phyloP scores from a whole-genome alignment of 208 protist species.

The Histomonas meleagridis region DNA sequence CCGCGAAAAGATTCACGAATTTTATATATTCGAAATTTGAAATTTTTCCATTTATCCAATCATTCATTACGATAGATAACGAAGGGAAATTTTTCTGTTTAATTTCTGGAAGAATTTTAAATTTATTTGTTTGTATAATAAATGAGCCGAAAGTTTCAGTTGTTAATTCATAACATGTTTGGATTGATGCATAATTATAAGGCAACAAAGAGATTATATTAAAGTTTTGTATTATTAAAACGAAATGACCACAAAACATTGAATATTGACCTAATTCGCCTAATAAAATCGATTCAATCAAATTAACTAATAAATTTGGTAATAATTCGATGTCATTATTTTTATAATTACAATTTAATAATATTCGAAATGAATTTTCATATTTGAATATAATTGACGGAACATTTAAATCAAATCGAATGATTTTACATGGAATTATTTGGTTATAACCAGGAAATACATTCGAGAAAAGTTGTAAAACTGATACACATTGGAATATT shows the following conservation, averaged over 20 bases:
- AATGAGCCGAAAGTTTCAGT: neutral
- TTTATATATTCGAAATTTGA: constrained; percentile 7
- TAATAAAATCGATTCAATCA: neutral
- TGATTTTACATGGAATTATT: no score
- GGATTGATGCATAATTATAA: neutral
- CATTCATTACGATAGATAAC: neutral
- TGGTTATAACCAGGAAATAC: no score
- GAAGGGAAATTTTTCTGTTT: neutral
- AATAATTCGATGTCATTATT: no score
- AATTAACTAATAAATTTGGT: no score
- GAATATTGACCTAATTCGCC: neutral
- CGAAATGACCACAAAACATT: constrained; percentile 1
- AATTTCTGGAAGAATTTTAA: neutral
- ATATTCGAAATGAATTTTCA: no score
- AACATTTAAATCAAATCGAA: no score
- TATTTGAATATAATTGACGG: no score
- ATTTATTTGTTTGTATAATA: neutral
- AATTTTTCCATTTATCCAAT: neutral
- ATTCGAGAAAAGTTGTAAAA: no score
- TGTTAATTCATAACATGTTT: neutral
- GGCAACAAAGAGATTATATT: neutral
- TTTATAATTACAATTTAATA: no score
- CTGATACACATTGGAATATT: no score
- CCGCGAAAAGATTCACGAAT: no score
- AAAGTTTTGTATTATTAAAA: neutral